Base-by-base conservation (phyloP, 2,329 filamentous ascomycete genomes). In the Neocucurbitaria cava region DNA sequence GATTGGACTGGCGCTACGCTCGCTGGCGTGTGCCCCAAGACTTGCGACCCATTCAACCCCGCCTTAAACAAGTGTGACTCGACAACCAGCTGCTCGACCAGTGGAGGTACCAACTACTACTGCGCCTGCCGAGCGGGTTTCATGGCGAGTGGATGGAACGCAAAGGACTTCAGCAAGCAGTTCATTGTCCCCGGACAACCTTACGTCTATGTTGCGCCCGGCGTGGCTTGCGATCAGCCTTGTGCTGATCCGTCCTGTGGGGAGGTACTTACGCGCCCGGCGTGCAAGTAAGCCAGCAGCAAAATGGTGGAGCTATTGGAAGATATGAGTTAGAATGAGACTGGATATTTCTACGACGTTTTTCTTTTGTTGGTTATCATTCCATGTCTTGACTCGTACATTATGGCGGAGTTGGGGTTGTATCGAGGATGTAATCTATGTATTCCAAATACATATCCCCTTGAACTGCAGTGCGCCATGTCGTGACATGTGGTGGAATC, bases 61-160 rank as follows among this genome's bases (percentile, higher is more conserved):
- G 43, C 52, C 0, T 40, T 54, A 35, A 71, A 70, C 55, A 62
- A 62, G 52, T 72, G 68, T 57, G 67, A 69, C 46, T 53, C 54
- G 38, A 62, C 64, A 1, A 65, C 66, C 0, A 55, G 61, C 28
- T 71, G 69, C 49, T 48, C 58, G 0, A 68, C 65, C 0, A 62
- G 62, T 10, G 64, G 65, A 4, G 66, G 62, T 5, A 59, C 52
- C 48, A 64, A 64, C 28, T 64, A 68, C 57, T 68, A 69, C 54
- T 71, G 70, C 39, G 65, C 65, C 3, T 73, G 69, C 59, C 48
- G 66, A 18, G 68, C 68, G 20, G 70, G 69, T 1, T 71, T 50
- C 52, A 57, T 61, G 36, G 47, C 58, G 2, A 61, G 64, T 28
- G 52, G 31, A 7, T 62, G 49, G 43, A 62, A 62, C 39, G 53